Evolutionary conservation across 2,329 filamentous ascomycete species (phyloP), one percentile per base, ranked within the genome.

Genomic region (Fusarium tricinctum): DNA sequence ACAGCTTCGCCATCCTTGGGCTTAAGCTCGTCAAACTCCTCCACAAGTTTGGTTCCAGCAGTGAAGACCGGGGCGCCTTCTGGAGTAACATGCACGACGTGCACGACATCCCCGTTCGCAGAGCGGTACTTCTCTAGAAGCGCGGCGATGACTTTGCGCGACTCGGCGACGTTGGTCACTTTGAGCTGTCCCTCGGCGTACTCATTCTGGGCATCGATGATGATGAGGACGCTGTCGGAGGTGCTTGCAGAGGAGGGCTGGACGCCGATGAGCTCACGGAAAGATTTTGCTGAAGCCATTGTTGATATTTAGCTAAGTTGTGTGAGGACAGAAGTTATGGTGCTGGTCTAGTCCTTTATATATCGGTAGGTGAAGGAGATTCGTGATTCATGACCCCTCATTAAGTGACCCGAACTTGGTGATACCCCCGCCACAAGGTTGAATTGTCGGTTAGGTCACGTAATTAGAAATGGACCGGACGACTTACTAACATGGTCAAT

Each of bases 201-300:
- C 78, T 92, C 90, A 73, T 91, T 91, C 73, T 92, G 90, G 2
- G 89, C 89, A 74, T 92, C 89, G 73, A 91, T 88, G 77, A 92
- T 91, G 71, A 92, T 78, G 44, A 92, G 82, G 3, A 85, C 84
- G 66, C 85, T 88, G 78, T 91, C 88, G 43, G 77, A 75, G 1
- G 84, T 79, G 0, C 86, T 85, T 9, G 88, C 88, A 1, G 84
- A 86, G 15, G 86, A 87, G 23, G 84, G 83, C 12, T 81, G 74
- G 14, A 84, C 78, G 58, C 89, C 89, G 55, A 91, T 22, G 3
- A 63, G 26, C 3, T 63, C 58, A 2, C 59, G 59, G 32, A 63
- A 63, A 1, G 59, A 63, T 14, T 58, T 49, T 28, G 58, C 59
- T 5, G 58, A 63, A 1, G 49, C n/a, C 59, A 63, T 63, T 43